phyloP scores from a whole-genome alignment of 2,329 filamentous ascomycete species.

The Lasiodiplodia hormozganensis region DNA sequence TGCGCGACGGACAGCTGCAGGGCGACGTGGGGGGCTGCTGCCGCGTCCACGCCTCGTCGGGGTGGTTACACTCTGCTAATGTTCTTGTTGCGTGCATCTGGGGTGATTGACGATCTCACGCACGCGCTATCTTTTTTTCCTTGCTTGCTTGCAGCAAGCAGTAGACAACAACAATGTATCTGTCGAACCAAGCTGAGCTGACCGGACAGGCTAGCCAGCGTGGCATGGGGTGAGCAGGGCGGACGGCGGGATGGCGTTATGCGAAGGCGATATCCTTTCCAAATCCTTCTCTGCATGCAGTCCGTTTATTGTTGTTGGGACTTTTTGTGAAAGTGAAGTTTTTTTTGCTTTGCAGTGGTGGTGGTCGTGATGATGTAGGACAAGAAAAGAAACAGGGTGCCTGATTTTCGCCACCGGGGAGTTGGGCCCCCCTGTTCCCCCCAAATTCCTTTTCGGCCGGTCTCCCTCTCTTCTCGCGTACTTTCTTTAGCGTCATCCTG shows the following conservation, averaged over 20 bases:
- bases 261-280: background rate
- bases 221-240: background rate
- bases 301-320: background rate
- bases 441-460: background rate
- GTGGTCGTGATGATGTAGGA: background rate
- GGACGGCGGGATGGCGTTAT: background rate
- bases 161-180: background rate
- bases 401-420: conserved; percentile 12
- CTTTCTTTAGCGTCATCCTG: background rate
- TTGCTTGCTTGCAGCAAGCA: no score
- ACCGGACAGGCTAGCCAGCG: background rate
- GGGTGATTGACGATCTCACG: background rate
- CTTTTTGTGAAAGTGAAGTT: no score
- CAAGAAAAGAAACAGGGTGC: background rate
- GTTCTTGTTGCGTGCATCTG: background rate
- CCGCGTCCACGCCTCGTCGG: background rate
- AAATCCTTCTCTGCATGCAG: background rate
- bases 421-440: background rate
- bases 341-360: background rate
- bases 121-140: no score
- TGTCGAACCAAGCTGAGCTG: background rate
- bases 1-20: conserved; percentile 13
- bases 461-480: background rate
- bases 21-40: conserved; percentile 20
- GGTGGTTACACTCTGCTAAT: background rate